These are phyloP conservation scores for Cymbopogon flexuosus DNA, from an alignment of 202 grass and related monocot species.

Conservation along the genomic window DNA sequence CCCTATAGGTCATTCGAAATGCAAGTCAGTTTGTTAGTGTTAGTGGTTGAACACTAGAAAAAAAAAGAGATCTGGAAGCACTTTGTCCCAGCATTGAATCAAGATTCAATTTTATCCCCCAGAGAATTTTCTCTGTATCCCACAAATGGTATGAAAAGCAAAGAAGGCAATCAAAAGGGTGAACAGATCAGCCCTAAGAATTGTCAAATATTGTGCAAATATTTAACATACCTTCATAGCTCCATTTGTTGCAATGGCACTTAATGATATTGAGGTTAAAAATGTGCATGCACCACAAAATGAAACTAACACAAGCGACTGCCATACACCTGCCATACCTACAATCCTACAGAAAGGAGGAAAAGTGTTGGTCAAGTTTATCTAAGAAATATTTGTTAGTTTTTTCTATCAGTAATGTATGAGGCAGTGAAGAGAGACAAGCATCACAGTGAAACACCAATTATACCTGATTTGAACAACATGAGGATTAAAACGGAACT, in stretches of 20 bases:
- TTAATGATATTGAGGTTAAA: conserved; percentile 90
- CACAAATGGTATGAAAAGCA: conserved; percentile 16
- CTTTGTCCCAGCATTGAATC: conserved; percentile 3
- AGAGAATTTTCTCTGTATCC: conserved; percentile 1
- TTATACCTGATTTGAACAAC: neutral
- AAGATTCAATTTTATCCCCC: neutral
- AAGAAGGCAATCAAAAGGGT: neutral
- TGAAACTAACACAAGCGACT: conserved; percentile 77
- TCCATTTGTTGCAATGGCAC: conserved; percentile 98
- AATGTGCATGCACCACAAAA: conserved; percentile 94
- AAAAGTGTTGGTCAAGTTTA: neutral
- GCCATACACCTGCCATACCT: conserved; percentile 89
- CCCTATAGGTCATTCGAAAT: conserved; percentile 55
- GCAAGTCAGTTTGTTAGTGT: neutral
- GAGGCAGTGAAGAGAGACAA: neutral
- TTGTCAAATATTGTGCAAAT: neutral
- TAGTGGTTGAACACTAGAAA: neutral
- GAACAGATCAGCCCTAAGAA: conserved; percentile 9
- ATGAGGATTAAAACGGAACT: neutral
- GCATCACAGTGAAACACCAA: conserved; percentile 17
- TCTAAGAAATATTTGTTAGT: conserved; percentile 10
- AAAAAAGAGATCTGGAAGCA: conserved; percentile 16
- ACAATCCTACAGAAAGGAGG: conserved; percentile 74
- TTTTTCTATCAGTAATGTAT: neutral
- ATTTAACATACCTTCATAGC: conserved; percentile 85